Conservation (phyloP, 768 basidiomycete species). For the Hygrocybe punicea region DNA sequence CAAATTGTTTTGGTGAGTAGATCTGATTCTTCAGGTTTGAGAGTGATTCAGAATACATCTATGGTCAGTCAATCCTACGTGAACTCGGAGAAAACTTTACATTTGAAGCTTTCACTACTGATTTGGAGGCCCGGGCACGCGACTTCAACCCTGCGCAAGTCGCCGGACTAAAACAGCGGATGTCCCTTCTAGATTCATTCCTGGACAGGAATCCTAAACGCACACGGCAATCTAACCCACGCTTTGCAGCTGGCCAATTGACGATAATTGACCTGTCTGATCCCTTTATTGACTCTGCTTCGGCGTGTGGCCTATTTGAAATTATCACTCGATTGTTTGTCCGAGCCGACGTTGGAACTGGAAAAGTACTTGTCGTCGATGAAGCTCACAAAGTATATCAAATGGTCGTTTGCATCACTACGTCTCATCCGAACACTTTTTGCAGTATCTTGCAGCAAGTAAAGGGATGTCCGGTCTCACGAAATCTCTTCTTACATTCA, state of each 20-base stretch:
- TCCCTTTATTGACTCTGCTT: constrained; percentile 63
- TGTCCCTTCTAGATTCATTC: constrained; percentile 59
- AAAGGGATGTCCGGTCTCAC: constrained; percentile 52
- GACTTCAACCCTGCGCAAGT: constrained; percentile 57
- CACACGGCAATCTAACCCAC: constrained; percentile 12
- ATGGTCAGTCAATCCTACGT: constrained; percentile 51
- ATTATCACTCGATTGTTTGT: constrained; percentile 65
- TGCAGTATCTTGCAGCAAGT: constrained; percentile 55
- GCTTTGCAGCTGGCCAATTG: constrained; percentile 56
- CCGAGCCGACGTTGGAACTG: constrained; percentile 54
- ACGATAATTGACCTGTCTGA: constrained; percentile 72
- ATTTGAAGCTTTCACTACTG: constrained; percentile 46
- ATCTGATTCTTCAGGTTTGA: background rate
- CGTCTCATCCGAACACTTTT: background rate
- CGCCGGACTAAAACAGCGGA: constrained; percentile 57
- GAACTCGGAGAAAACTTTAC: constrained; percentile 59
- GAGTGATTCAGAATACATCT: background rate
- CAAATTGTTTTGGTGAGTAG: constrained; percentile 58
- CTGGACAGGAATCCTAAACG: constrained; percentile 33
- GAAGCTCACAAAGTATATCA: constrained; percentile 71
- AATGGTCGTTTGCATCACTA: background rate
- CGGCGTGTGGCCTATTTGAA: constrained; percentile 69
- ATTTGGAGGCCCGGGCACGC: constrained; percentile 45
- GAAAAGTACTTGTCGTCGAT: constrained; percentile 69
- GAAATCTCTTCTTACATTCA: constrained; percentile 52